phyloP scores from a whole-genome alignment of 495 filamentous ascomycete species.

The Aspergillus diversus region DNA sequence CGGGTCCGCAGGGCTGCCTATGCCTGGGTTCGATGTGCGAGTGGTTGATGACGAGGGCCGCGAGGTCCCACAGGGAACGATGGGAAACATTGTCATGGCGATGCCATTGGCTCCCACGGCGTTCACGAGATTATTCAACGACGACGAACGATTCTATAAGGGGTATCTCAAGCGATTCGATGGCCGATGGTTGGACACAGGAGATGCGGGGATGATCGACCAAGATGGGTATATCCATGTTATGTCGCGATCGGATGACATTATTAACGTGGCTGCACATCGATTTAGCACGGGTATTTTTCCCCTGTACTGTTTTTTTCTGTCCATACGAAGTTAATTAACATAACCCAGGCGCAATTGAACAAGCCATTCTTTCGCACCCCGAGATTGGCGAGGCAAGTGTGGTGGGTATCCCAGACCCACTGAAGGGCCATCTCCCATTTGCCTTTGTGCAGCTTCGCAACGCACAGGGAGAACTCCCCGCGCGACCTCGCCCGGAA shows the following conservation, averaged over 20 bases:
- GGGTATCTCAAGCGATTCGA: constrained; percentile 80
- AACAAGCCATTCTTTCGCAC: constrained; percentile 86
- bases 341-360: constrained; percentile 67
- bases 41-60: constrained; percentile 79
- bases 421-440: constrained; percentile 85
- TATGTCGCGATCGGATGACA: constrained; percentile 86
- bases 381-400: constrained; percentile 77
- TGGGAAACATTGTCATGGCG: constrained; percentile 89
- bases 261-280: constrained; percentile 95
- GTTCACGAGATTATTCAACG: constrained; percentile 81
- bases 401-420: constrained; percentile 82
- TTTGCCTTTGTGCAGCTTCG: constrained; percentile 79
- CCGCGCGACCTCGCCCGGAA: constrained; percentile 49
- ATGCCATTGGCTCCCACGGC: constrained; percentile 83
- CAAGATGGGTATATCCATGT: constrained; percentile 80
- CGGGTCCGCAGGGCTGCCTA: constrained; percentile 83
- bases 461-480: constrained; percentile 45
- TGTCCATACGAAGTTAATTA: neutral
- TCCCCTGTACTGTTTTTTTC: neutral
- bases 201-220: constrained; percentile 87
- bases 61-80: constrained; percentile 66
- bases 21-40: constrained; percentile 88
- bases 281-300: constrained; percentile 78
- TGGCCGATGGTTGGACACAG: constrained; percentile 85
- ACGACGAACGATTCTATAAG: constrained; percentile 80